Evolutionary conservation across 225 moss, liverwort and hornwort species (phyloP), one percentile per base, ranked within the genome.

Genomic region (Sphagnum contortum): DNA sequence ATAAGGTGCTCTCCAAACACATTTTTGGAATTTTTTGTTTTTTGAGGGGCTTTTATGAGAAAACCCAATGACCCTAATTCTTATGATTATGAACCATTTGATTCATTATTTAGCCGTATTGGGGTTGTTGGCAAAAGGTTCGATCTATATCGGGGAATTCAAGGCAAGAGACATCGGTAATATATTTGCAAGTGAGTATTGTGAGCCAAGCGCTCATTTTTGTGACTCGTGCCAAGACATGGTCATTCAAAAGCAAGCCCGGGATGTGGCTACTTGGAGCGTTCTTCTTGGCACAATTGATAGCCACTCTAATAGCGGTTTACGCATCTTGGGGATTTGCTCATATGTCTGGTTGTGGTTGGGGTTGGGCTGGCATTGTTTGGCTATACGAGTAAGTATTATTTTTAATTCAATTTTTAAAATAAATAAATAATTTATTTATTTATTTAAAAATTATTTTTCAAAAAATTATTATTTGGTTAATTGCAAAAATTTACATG

Each of bases 331-430:
- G 86, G 89, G 58, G 60, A 14, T 89, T 89, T 74, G 89, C 83
- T 53, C 81, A 67, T 55, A 89, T 89, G n/a, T 48, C 73, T 57
- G 83, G 86, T 13, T 85, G 85, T 68, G 89, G 86, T 60, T 89
- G 89, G 86, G 72, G 80, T 44, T 89, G 86, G 86, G 86, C 89
- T 8, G 73, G 83, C 50, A 73, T 89, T 50, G 77, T 82, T 64
- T 89, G 89, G 86, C 71, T 89, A 46, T 86, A 89, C 69, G 81
- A 88, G 88, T 88, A 70, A 82, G 83, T n/a, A n/a, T n/a, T n/a
- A n/a, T 62, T 2, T 13, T 29, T 8, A 66, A n/a, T n/a, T n/a
- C n/a, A n/a, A n/a, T n/a, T n/a, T n/a, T n/a, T n/a, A n/a, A n/a
- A n/a, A n/a, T n/a, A n/a, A n/a, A n/a, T n/a, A n/a, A n/a, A n/a